Conservation (phyloP, 2,329 filamentous ascomycete genomes). For the Monosporascus sp. region DNA sequence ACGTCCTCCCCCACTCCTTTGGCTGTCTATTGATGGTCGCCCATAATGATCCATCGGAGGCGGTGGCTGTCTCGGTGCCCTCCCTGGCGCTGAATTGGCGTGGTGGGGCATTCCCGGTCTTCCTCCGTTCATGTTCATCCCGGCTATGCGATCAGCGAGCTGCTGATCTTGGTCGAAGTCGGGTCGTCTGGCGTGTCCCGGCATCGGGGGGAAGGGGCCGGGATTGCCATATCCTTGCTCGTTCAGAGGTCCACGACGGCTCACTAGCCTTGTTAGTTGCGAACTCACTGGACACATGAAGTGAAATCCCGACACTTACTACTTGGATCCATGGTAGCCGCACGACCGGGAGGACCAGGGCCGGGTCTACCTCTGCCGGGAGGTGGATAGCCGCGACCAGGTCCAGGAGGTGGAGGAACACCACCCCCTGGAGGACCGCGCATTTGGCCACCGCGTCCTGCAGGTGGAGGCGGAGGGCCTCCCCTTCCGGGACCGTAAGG, state of each 20-base stretch:
- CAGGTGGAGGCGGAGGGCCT: constrained; percentile 35
- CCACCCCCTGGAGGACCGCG: constrained; percentile 29
- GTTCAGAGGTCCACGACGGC: constrained; percentile 16
- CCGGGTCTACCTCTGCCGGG: constrained; percentile 34
- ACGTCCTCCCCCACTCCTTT: constrained; percentile 23
- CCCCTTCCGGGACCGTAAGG: constrained; percentile 34
- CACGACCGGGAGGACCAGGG: constrained; percentile 34
- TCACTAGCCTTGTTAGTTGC: constrained; percentile 16
- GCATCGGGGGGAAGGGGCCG: constrained; percentile 35
- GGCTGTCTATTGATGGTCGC: constrained; percentile 30
- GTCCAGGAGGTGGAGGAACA: constrained; percentile 18
- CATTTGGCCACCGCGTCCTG: constrained; percentile 41
- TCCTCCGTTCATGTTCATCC: constrained; percentile 33
- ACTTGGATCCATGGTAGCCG: constrained; percentile 31
- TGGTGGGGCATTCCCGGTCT: constrained; percentile 18
- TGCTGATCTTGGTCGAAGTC: constrained; percentile 36
- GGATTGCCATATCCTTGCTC: constrained; percentile 33
- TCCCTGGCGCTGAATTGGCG: constrained; percentile 24
- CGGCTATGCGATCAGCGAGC: constrained; percentile 37
- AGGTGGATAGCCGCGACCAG: constrained; percentile 19
- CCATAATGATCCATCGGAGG: constrained; percentile 31
- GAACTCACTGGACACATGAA: neutral
- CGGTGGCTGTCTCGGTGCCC: constrained; percentile 24
- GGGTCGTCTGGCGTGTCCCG: constrained; percentile 33
- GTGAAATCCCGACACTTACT: constrained; percentile 13